Evolutionary conservation across 345 rosid genomes (phyloP).

Genomic region (Gossypium bickii): DNA sequence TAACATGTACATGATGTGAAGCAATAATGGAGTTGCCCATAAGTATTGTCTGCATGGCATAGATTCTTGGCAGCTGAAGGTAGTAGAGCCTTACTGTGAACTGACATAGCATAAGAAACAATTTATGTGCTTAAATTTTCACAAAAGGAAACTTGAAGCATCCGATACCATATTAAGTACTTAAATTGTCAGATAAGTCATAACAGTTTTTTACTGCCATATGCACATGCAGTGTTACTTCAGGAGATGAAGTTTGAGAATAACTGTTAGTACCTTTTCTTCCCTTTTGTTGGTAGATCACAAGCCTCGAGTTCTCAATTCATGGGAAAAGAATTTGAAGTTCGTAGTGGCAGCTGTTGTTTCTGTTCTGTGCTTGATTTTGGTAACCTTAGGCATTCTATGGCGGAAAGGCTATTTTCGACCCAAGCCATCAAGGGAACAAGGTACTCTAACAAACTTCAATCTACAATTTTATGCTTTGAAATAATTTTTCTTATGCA

Average conservation of each 20-base stretch:
- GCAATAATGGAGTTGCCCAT: not conserved
- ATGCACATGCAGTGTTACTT: not conserved
- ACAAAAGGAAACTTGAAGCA: not conserved
- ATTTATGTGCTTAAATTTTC: not conserved
- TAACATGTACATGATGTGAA: not conserved
- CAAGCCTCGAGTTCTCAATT: constrained; percentile 12
- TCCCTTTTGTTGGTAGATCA: constrained; percentile 1
- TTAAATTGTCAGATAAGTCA: not conserved
- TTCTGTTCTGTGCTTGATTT: constrained; percentile 13
- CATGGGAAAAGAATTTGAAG: not conserved
- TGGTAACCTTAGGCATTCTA: constrained; percentile 8
- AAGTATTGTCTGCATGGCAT: not conserved
- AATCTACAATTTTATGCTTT: not conserved
- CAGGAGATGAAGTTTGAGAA: constrained; percentile 3
- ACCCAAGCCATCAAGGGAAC: not conserved
- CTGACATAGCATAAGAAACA: not conserved
- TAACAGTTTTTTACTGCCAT: not conserved
- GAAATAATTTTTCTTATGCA: not conserved
- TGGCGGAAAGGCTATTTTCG: constrained; percentile 22
- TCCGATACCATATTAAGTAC: not conserved
- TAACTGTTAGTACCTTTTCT: not conserved
- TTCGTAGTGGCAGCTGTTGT: constrained; percentile 18
- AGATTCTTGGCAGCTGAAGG: not conserved
- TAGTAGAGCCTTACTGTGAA: not conserved
- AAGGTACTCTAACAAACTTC: constrained; percentile 15